Evolutionary conservation across 2,329 filamentous ascomycete genomes (phyloP), one percentile per base, ranked within the genome.

Genomic region (Myriosclerotinia scirpicola): DNA sequence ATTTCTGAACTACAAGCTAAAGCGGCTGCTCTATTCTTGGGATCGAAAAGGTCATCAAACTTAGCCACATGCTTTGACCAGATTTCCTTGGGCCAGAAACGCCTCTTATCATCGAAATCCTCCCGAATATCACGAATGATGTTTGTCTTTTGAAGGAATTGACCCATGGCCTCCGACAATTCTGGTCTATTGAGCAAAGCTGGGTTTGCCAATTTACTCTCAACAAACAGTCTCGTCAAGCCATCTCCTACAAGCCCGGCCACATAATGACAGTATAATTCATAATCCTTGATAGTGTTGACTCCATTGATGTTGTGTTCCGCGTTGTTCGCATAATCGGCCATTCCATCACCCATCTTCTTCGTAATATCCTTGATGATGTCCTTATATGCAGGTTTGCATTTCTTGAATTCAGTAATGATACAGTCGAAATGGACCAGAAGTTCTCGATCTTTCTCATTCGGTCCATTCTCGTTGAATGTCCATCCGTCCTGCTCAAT

Each of bases 331-430:
- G 87, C 91, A 77, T 96, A 99, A 80, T 99, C 94, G 38, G 95
- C 95, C 95, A 99, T 99, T 72, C 95, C 95, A 75, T 98, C 93
- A 70, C 93, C 94, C 95, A 99, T 99, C 80, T 92, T 91, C 75
- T 88, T 82, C 42, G 93, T 92, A 76, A 98, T 97, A 74, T 98
- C 94, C 79, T 90, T 89, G 79, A 99, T 95, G 76, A 98, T 93
- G 8, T 83, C 85, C 78, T 85, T 86, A 81, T 99, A 98, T 66
- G 85, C 86, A 59, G 88, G 86, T 82, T 97, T 96, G 79, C 97
- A 83, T 79, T 91, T 90, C 82, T 91, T 92, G 79, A 94, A 91
- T 83, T 99, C 94, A 67, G 85, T 82, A 71, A 97, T 85, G 70
- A 99, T 88, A 66, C 90, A 86, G 77, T 97, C 88, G 77, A 99